Conservation (phyloP, 2,329 filamentous ascomycete species). For the Teratosphaeria destructans region DNA sequence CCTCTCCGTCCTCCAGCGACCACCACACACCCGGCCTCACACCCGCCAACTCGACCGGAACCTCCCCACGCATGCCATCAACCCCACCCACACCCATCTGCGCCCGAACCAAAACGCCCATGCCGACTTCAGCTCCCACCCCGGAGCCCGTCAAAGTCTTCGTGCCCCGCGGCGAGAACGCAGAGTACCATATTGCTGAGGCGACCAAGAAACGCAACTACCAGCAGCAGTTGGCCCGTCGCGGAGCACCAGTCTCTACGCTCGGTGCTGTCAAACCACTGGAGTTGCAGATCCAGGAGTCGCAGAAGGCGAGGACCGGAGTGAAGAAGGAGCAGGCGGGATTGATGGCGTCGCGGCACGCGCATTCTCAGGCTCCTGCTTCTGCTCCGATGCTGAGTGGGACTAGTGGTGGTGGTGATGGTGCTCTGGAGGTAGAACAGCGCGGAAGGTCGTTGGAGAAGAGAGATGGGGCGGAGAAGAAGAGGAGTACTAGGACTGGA, state of each 20-base stretch:
- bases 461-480: slow-evolving; percentile 2
- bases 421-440: slow-evolving; percentile 1
- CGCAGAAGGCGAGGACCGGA: slow-evolving; percentile 2
- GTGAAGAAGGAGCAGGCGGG: not conserved
- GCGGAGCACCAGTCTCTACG: slow-evolving; percentile 2
- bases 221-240: not conserved
- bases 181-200: slow-evolving; percentile 18
- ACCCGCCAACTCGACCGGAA: not conserved
- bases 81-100: not conserved
- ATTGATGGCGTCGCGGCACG: slow-evolving; percentile 9
- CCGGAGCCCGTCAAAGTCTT: slow-evolving; percentile 13
- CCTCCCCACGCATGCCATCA: not conserved
- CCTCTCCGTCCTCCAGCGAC: slow-evolving; percentile 1
- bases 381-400: not conserved
- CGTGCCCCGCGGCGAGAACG: slow-evolving; percentile 21
- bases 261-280: slow-evolving; percentile 1
- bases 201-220: slow-evolving; percentile 1
- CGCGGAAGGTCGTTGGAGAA: not conserved
- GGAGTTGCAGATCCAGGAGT: slow-evolving; percentile 3
- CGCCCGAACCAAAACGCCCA: not conserved
- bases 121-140: not conserved
- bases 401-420: not conserved
- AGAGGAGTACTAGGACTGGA: slow-evolving; percentile 6
- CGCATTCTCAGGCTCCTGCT: not conserved
- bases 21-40: not conserved